These are phyloP conservation scores for Tolypocladium guangdongense DNA, from an alignment of 2,329 filamentous ascomycete species.

Conservation along the genomic window DNA sequence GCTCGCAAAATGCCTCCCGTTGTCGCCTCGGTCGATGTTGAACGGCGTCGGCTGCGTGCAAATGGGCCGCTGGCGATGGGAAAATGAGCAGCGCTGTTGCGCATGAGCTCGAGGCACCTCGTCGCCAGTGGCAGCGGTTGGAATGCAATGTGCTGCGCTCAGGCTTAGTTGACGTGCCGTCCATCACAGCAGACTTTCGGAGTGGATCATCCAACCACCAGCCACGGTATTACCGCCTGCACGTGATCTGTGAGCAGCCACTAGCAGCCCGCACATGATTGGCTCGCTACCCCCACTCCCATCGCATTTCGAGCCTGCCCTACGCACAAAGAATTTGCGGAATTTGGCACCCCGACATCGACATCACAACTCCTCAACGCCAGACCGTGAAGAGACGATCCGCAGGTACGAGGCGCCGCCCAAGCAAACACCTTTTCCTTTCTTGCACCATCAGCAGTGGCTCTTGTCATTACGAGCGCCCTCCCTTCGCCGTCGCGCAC, in stretches of 20 bases:
- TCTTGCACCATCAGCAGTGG: conserved; percentile 3
- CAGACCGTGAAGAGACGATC: conserved; percentile 28
- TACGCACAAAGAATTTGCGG: conserved; percentile 33
- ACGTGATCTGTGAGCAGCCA: conserved; percentile 13
- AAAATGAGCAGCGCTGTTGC: conserved; percentile 8
- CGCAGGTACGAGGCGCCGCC: conserved; percentile 27
- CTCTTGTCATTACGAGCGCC: neutral
- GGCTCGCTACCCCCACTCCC: conserved; percentile 23
- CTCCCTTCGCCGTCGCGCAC: neutral
- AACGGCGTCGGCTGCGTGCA: neutral
- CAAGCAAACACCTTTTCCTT: conserved; percentile 8
- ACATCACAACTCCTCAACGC: conserved; percentile 27
- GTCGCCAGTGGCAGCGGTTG: conserved; percentile 6
- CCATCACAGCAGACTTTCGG: too few species aligned
- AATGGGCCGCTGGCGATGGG: neutral
- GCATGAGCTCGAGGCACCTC: conserved; percentile 8
- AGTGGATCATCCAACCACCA: conserved; percentile 1
- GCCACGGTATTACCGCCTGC: conserved; percentile 5
- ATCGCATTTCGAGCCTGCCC: conserved; percentile 25
- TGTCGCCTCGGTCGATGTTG: neutral
- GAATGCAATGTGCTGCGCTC: conserved; percentile 8
- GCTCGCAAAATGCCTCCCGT: neutral
- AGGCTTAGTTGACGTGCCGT: neutral
- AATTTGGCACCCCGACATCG: conserved; percentile 24
- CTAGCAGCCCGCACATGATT: conserved; percentile 15